Percentiles rank a stretch among this genome's conserved stretches.
These are phyloP conservation scores for Phytophthora palmivora DNA, from an alignment of 352 stramenopile genomes.

Conservation along the genomic window DNA sequence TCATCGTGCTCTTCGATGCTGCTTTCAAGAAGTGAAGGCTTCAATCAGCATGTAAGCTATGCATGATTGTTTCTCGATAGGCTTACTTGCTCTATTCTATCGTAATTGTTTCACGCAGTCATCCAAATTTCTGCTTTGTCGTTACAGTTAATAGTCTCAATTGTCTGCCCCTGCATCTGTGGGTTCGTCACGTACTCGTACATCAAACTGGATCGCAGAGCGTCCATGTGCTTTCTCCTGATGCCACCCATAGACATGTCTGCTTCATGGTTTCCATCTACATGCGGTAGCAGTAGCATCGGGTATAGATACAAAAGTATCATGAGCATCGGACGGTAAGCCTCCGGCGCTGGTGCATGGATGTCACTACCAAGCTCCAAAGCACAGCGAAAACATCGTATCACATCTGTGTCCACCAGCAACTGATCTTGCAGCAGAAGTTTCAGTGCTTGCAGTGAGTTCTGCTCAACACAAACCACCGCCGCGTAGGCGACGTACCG, in stretches of 20 bases:
- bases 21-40: slow-evolving; percentile 43
- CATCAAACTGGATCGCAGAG: slow-evolving; percentile 54
- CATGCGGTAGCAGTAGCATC: slow-evolving; percentile 30
- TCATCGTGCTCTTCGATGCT: slow-evolving; percentile 81
- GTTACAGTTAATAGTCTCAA: background rate
- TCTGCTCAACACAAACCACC: slow-evolving; percentile 52
- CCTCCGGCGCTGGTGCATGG: slow-evolving; percentile 33
- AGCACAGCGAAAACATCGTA: slow-evolving; percentile 44
- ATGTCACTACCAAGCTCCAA: slow-evolving; percentile 44
- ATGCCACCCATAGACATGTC: background rate
- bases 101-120: slow-evolving; percentile 23
- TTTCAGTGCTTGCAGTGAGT: slow-evolving; percentile 38
- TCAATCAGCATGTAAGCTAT: slow-evolving; percentile 14
- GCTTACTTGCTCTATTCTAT: slow-evolving; percentile 38
- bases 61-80: background rate
- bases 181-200: slow-evolving; percentile 60
- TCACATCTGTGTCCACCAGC: slow-evolving; percentile 47
- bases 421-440: slow-evolving; percentile 38
- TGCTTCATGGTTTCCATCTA: slow-evolving; percentile 21
- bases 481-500: slow-evolving; percentile 53
- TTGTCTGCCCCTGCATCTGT: slow-evolving; percentile 11
- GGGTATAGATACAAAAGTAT: slow-evolving; percentile 41
- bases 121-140: slow-evolving; percentile 12
- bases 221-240: slow-evolving; percentile 30
- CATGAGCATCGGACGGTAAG: slow-evolving; percentile 51